phyloP scores from a whole-genome alignment of 345 rosid species.

The Pugionium cornutum region DNA sequence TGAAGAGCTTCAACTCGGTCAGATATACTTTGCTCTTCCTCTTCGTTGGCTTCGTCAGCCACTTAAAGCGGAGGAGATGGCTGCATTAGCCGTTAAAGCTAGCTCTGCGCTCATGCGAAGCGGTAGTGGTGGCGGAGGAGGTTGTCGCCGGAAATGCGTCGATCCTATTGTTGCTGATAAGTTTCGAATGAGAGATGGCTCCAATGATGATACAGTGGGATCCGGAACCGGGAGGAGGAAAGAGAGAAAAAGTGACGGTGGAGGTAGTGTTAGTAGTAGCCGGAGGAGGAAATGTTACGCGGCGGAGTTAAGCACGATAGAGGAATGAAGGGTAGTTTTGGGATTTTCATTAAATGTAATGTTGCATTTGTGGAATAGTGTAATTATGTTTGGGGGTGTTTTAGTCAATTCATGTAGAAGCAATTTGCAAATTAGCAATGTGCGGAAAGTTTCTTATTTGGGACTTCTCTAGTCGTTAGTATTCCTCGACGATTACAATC shows the following conservation, averaged over 20 bases:
- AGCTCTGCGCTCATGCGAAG: conserved; percentile 66
- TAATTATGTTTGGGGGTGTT: conserved; percentile 18
- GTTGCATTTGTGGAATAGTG: conserved; percentile 42
- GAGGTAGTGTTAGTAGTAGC: conserved; percentile 40
- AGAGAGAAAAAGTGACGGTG: conserved; percentile 30
- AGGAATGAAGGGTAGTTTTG: conserved; percentile 59
- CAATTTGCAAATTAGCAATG: conserved; percentile 34
- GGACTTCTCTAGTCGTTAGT: conserved; percentile 20
- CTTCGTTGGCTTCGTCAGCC: conserved; percentile 62
- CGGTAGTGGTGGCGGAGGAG: conserved; percentile 22
- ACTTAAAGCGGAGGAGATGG: conserved; percentile 84
- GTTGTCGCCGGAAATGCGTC: conserved; percentile 29
- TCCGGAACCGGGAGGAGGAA: conserved; percentile 22
- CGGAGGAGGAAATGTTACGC: conserved; percentile 47
- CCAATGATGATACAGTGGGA: conserved; percentile 33
- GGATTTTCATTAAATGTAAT: too few species aligned
- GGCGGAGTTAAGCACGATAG: conserved; percentile 68
- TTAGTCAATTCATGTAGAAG: conserved; percentile 25
- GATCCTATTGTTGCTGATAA: conserved; percentile 38
- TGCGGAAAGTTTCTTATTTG: conserved; percentile 25
- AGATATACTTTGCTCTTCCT: conserved; percentile 84
- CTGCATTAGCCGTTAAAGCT: conserved; percentile 97
- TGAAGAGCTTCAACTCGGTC: conserved; percentile 83
- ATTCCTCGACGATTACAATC: too few species aligned
- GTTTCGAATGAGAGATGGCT: conserved; percentile 22